Percentiles rank a stretch among this genome's conserved stretches.
These are phyloP conservation scores for Aureobasidium subglaciale DNA, from an alignment of 2,329 filamentous ascomycete genomes.

Conservation along the genomic window DNA sequence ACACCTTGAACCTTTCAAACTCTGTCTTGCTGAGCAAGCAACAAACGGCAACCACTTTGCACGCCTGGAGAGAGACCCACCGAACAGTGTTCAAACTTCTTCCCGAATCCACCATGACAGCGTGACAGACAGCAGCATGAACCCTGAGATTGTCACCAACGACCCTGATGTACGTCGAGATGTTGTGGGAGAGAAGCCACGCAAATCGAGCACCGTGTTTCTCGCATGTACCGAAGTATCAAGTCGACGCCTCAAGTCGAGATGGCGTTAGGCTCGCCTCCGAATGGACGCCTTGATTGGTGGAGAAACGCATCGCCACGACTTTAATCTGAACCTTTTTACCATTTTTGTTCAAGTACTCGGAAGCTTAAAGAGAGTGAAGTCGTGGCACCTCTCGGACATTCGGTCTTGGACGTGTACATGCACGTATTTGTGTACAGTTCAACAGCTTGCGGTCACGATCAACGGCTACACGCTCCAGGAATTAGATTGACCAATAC, in stretches of 20 bases:
- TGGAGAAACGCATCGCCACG: conserved; percentile 2
- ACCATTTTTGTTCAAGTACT: conserved; percentile 3
- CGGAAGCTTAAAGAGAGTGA: conserved; percentile 10
- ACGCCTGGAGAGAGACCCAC: not conserved
- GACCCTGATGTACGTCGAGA: conserved; percentile 5
- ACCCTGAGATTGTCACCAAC: conserved; percentile 5
- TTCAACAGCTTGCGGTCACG: not conserved
- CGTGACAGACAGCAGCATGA: not conserved
- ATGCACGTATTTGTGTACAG: conserved; percentile 10
- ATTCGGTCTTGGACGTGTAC: not conserved
- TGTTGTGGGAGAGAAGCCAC: not conserved
- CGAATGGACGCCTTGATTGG: not conserved
- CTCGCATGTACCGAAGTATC: conserved; percentile 11
- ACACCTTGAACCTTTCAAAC: not conserved
- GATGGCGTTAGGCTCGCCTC: conserved; percentile 9
- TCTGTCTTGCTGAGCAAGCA: not conserved
- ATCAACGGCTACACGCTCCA: conserved; percentile 1
- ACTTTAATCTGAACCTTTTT: conserved; percentile 8
- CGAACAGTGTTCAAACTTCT: not conserved
- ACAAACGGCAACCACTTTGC: not conserved
- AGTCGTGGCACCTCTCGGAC: conserved; percentile 3
- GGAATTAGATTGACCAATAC: not conserved
- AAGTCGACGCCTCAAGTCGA: not conserved
- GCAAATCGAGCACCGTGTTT: conserved; percentile 5
- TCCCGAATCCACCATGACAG: not conserved